phyloP scores from a whole-genome alignment of 2,329 filamentous ascomycete genomes.

The Juglanconis sp. region DNA sequence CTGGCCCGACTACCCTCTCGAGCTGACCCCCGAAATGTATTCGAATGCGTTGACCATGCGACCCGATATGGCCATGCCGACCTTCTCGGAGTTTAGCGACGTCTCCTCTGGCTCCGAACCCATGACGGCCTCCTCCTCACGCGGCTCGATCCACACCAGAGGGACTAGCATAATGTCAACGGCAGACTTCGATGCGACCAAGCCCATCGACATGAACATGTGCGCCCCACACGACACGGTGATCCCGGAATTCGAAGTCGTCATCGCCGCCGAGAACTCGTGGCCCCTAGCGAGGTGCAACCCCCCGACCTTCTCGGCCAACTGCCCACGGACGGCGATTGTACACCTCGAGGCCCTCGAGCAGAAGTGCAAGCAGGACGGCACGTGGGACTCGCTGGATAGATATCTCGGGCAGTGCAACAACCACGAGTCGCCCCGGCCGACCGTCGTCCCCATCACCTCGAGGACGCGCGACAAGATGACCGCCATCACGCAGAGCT shows the following conservation, averaged over 20 bases:
- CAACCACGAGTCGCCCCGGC: constrained; percentile 32
- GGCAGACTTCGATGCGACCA: constrained; percentile 34
- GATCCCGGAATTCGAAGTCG: constrained; percentile 44
- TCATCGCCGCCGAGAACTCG: constrained; percentile 45
- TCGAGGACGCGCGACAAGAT: constrained; percentile 61
- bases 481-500: constrained; percentile 68
- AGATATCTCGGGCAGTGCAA: constrained; percentile 37
- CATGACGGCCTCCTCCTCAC: constrained; percentile 38
- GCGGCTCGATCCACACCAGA: constrained; percentile 43
- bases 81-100: constrained; percentile 39
- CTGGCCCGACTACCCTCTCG: constrained; percentile 43
- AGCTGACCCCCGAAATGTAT: constrained; percentile 38
- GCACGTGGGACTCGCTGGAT: constrained; percentile 44
- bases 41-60: constrained; percentile 30
- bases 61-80: constrained; percentile 31
- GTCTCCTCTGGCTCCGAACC: constrained; percentile 41
- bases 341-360: constrained; percentile 50
- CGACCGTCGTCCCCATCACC: constrained; percentile 43
- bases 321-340: constrained; percentile 48
- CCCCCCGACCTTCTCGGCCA: constrained; percentile 39
- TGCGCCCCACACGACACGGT: constrained; percentile 25
- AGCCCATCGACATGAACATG: constrained; percentile 29
- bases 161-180: constrained; percentile 46
- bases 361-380: constrained; percentile 45
- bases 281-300: constrained; percentile 53